Percentiles rank a stretch among this genome's conserved stretches.
Conservation (phyloP, 345 rosid genomes). For the Odontarrhena argentea region DNA sequence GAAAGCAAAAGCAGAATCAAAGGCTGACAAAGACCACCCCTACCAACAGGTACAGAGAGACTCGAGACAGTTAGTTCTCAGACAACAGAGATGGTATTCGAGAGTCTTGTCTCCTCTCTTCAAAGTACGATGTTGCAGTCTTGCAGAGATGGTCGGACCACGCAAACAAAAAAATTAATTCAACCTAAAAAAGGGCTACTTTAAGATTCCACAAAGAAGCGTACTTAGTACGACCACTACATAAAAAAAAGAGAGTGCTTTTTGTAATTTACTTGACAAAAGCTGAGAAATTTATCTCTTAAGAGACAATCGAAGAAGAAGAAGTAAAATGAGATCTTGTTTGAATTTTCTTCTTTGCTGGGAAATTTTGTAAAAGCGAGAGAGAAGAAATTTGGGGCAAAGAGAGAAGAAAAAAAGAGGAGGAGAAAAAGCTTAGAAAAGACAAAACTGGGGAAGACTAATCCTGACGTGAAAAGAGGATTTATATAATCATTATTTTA, state of each 20-base stretch:
- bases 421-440: too few species aligned
- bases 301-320: too few species aligned
- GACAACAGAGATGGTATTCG: constrained; percentile 37
- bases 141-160: constrained; percentile 44
- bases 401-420: too few species aligned
- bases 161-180: not conserved
- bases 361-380: too few species aligned
- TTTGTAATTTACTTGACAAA: too few species aligned
- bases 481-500: too few species aligned
- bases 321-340: too few species aligned
- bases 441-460: too few species aligned
- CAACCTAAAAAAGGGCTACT: constrained; percentile 15
- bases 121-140: constrained; percentile 44
- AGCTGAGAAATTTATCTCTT: too few species aligned
- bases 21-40: constrained; percentile 28
- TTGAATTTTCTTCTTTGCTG: too few species aligned
- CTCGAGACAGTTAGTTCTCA: constrained; percentile 17
- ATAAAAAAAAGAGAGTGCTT: not conserved
- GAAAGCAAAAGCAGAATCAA: constrained; percentile 29
- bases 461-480: too few species aligned
- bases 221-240: constrained; percentile 42
- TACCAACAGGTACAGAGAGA: not conserved
- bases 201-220: constrained; percentile 40
- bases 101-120: constrained; percentile 23
- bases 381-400: too few species aligned